A percentile compares a stretch with the other conserved stretches of the same genome.
These are phyloP conservation scores for Ceriops decandra DNA, from an alignment of 345 rosid species.

Conservation along the genomic window DNA sequence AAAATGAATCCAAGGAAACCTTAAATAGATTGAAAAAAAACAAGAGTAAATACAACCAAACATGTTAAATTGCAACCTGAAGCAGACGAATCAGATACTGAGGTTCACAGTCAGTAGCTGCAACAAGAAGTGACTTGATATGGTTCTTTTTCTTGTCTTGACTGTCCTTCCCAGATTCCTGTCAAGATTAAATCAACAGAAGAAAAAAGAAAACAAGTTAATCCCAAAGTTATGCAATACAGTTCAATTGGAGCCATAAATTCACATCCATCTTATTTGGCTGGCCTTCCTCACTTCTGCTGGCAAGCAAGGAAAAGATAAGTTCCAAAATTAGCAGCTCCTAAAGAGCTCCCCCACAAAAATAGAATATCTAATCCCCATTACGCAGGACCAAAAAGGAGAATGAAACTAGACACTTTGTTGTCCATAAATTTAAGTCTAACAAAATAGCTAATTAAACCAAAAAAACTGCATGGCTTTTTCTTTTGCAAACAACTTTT, in stretches of 20 bases:
- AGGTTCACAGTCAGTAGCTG: constrained; percentile 95
- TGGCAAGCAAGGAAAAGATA: background rate
- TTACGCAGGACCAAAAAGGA: background rate
- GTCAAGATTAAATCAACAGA: constrained; percentile 5
- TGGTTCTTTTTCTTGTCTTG: constrained; percentile 89
- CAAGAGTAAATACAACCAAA: background rate
- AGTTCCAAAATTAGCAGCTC: background rate
- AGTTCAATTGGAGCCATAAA: background rate
- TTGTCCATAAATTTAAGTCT: background rate
- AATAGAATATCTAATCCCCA: background rate
- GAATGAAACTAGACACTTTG: background rate
- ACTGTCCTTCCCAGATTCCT: constrained; percentile 97
- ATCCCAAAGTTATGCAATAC: constrained; percentile 5
- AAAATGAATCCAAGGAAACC: constrained; percentile 13
- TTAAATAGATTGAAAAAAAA: constrained; percentile 4
- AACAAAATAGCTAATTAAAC: background rate
- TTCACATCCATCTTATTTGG: background rate
- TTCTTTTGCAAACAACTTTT: background rate
- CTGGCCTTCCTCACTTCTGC: background rate
- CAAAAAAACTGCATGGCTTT: background rate
- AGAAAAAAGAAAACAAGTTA: constrained; percentile 7
- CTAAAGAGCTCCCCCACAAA: background rate
- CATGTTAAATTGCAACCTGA: constrained; percentile 53
- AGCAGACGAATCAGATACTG: constrained; percentile 85
- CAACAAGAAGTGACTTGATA: constrained; percentile 90